Evolutionary conservation across 257 asterid genomes (phyloP), one percentile per base, ranked within the genome.

Genomic region (Solanum sejunctum): DNA sequence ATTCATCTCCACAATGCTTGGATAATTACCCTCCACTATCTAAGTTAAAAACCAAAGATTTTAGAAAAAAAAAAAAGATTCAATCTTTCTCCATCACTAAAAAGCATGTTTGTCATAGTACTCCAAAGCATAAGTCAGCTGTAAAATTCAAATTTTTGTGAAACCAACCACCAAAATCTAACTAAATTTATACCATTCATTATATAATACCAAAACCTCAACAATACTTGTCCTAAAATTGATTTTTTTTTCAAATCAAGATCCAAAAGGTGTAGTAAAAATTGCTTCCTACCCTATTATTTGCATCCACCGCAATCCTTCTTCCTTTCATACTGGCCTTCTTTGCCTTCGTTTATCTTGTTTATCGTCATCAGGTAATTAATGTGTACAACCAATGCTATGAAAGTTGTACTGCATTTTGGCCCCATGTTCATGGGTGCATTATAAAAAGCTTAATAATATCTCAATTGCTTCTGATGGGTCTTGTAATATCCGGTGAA

Each of bases 381-480:
- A 97, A 97, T 52, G 98, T 95, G 86, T 97, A 97, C 83, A 85
- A 94, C 88, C 99, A 97, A 86, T 90, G 87, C 71, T 94, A 95
- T 66, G 98, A 97, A 89, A 97, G 98, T 51, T 97, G 97, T 77
- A 98, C 93, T 73, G 99, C 97, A 12, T 97, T 97, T 71, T 97
- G 98, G 99, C 99, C 99, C 3, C 97, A 94, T 6, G 94, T 97
- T 72, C 99, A 97, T 71, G 92, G 94, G 36, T 97, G 98, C 7
- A 97, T 95, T 61, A 80, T 95, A 77, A 97, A 97, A 43, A 92
- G 98, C 93, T 88, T 97, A 83, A 85, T 95, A 55, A 92, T 97
- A 84, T 97, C 99, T 23, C 99, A 97, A 49, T 91, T 97, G 84
- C 98, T 97, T 47, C 84, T 97, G 52, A 75, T 95, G 86, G 99